Conservation (phyloP, 2,329 filamentous ascomycete genomes). For the Nemania serpens region DNA sequence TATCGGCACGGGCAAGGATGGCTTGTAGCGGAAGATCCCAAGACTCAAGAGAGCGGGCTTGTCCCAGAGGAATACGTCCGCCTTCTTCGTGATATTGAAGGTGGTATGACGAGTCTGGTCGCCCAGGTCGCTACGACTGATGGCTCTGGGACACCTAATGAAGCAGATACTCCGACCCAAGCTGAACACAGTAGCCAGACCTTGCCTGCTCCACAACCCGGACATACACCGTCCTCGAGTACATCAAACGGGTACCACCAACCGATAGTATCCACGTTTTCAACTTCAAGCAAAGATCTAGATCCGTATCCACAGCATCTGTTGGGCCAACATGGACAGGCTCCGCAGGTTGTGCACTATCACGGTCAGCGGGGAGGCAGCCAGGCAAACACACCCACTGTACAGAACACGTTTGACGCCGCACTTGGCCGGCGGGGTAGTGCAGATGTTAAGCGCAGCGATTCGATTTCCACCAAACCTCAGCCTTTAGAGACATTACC, state of each 20-base stretch:
- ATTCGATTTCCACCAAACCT: constrained; percentile 41
- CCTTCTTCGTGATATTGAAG: constrained; percentile 88
- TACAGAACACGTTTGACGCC: constrained; percentile 56
- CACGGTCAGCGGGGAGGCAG: constrained; percentile 70
- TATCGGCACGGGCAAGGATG: constrained; percentile 96
- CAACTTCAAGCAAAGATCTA: constrained; percentile 71
- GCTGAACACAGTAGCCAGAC: constrained; percentile 54
- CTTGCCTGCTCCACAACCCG: constrained; percentile 33
- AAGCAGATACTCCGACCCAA: constrained; percentile 65
- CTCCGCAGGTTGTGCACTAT: constrained; percentile 69
- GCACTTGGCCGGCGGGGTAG: constrained; percentile 54
- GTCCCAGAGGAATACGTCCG: constrained; percentile 97
- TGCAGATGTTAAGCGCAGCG: constrained; percentile 51
- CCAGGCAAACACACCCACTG: constrained; percentile 67
- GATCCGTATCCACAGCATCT: constrained; percentile 70
- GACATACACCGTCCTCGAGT: constrained; percentile 51
- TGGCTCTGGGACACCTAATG: constrained; percentile 56
- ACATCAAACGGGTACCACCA: constrained; percentile 69
- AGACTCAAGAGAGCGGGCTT: constrained; percentile 89
- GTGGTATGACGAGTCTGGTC: constrained; percentile 76
- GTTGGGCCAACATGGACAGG: constrained; percentile 65
- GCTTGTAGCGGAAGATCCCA: constrained; percentile 95
- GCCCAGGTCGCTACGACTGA: constrained; percentile 57
- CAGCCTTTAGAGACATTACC: constrained; percentile 48
- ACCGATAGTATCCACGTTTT: constrained; percentile 70